phyloP scores from a whole-genome alignment of 805 yeast genomes.

The Kodamaea leandrae region DNA sequence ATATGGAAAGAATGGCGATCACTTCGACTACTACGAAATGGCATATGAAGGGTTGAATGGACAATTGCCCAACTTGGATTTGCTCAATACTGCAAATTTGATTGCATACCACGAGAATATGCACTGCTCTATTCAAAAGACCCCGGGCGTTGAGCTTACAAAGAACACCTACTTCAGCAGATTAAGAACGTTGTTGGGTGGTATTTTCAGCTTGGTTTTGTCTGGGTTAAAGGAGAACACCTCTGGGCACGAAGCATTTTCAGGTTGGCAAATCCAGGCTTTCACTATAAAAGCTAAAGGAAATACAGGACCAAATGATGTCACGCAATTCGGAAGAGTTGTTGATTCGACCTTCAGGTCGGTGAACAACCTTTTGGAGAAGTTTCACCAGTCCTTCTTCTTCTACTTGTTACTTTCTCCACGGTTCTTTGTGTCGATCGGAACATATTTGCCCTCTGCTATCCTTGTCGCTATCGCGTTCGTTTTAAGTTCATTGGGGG shows the following conservation, averaged over 20 bases:
- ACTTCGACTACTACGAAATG: conserved; percentile 71
- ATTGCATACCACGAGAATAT: conserved; percentile 76
- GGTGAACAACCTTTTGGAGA: conserved; percentile 87
- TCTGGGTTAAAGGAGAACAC: conserved; percentile 60
- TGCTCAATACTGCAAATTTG: conserved; percentile 76
- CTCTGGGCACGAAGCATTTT: conserved; percentile 84
- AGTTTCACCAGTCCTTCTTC: conserved; percentile 95
- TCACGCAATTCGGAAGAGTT: conserved; percentile 88
- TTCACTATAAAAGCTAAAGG: conserved; percentile 74
- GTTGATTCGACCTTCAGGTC: conserved; percentile 86
- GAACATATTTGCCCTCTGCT: conserved; percentile 87
- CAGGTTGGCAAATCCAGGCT: conserved; percentile 96
- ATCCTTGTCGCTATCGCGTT: conserved; percentile 66
- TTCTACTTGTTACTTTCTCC: conserved; percentile 84
- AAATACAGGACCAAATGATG: conserved; percentile 57
- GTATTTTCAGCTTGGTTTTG: conserved; percentile 65
- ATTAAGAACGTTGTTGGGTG: conserved; percentile 54
- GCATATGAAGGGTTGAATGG: conserved; percentile 90
- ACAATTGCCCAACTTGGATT: conserved; percentile 89
- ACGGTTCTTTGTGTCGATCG: conserved; percentile 81
- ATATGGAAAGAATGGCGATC: conserved; percentile 63
- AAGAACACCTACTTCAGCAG: conserved; percentile 54
- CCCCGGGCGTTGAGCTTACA: conserved; percentile 45
- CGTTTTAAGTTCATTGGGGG: conserved; percentile 64
- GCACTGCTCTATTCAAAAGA: conserved; percentile 58